A percentile compares a stretch with the other conserved stretches of the same genome.
Conservation (phyloP, 495 filamentous ascomycete genomes). For the Aspergillus saccharolyticus region DNA sequence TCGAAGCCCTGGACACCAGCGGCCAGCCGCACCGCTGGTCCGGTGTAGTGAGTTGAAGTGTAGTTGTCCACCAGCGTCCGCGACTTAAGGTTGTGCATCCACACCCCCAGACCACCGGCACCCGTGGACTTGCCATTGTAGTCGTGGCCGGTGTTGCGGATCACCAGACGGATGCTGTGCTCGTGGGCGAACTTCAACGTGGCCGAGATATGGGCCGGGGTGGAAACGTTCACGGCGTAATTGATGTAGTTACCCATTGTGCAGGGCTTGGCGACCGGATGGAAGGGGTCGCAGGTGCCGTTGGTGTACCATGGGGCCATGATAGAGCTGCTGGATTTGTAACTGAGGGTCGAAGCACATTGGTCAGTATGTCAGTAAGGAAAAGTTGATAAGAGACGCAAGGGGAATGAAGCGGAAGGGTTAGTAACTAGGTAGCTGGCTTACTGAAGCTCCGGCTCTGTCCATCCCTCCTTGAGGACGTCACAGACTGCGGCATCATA, state of each 20-base stretch:
- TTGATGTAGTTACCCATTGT: conserved; percentile 52
- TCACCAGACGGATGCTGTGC: conserved; percentile 55
- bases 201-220: conserved; percentile 24
- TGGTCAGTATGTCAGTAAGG: neutral
- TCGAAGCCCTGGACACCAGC: conserved; percentile 49
- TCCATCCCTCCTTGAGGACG: conserved; percentile 24
- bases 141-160: conserved; percentile 61
- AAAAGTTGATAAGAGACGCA: neutral
- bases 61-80: conserved; percentile 32
- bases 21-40: conserved; percentile 49
- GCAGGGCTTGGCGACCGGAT: conserved; percentile 46
- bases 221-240: conserved; percentile 43
- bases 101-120: conserved; percentile 46
- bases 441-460: conserved; percentile 29
- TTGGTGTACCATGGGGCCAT: conserved; percentile 41
- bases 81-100: conserved; percentile 54
- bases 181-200: conserved; percentile 38
- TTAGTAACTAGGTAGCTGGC: no score
- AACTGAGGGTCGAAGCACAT: conserved; percentile 18
- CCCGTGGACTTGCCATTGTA: conserved; percentile 56
- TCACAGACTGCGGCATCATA: conserved; percentile 31
- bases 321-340: conserved; percentile 33
- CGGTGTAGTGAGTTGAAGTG: conserved; percentile 33
- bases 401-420: neutral
- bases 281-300: conserved; percentile 53